phyloP scores from a whole-genome alignment of 495 filamentous ascomycete species.

The Trichoderma virens region DNA sequence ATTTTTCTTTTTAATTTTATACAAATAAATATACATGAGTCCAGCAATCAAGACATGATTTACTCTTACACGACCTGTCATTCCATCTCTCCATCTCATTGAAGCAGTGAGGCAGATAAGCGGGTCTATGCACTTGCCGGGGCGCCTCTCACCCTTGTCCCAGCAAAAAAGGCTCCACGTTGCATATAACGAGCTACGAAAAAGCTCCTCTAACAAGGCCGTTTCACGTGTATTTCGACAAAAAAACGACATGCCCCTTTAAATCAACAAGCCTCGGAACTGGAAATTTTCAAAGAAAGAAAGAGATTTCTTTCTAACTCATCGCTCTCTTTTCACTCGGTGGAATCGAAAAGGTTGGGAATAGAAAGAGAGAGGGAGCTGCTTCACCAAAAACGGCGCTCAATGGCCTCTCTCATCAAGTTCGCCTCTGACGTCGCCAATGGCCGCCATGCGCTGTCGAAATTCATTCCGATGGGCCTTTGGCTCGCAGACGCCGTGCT shows the following conservation, averaged over 20 bases:
- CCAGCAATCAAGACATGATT: too few relatives aligned
- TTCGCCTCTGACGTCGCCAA: slow-evolving; percentile 32
- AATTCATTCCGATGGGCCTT: slow-evolving; percentile 49
- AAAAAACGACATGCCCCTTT: too few relatives aligned
- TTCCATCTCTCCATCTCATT: background rate
- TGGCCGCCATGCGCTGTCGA: slow-evolving; percentile 31
- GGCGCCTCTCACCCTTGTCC: background rate
- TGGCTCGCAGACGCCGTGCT: slow-evolving; percentile 67
- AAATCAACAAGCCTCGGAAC: too few relatives aligned
- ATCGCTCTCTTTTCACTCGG: too few relatives aligned
- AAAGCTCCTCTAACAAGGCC: background rate
- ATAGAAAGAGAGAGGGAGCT: background rate
- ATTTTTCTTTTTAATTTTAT: too few relatives aligned
- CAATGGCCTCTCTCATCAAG: slow-evolving; percentile 10
- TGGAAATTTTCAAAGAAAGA: too few relatives aligned
- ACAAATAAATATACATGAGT: too few relatives aligned
- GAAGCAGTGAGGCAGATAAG: background rate
- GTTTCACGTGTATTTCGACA: background rate
- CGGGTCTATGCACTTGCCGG: slow-evolving; percentile 5
- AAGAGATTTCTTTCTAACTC: too few relatives aligned
- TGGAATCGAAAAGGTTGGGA: too few relatives aligned
- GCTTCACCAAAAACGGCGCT: background rate
- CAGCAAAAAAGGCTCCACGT: background rate
- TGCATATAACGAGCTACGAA: background rate
- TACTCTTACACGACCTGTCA: too few relatives aligned